Evolutionary conservation across 495 filamentous ascomycete genomes (phyloP).

Genomic region (Schizothecium vesticola): DNA sequence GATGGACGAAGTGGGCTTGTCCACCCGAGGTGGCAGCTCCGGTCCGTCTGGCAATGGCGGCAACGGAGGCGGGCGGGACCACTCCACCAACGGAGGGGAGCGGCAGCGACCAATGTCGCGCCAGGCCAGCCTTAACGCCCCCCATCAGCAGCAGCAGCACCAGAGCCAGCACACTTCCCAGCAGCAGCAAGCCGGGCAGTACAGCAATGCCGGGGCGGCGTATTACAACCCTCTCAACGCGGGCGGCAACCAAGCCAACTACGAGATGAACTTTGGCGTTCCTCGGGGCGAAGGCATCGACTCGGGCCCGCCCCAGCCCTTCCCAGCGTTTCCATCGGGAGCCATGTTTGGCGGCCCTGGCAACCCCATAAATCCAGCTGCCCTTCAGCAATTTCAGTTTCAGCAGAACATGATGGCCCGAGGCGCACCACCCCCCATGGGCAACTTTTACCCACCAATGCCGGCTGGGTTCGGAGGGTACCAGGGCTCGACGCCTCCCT

Average conservation of each 20-base stretch:
- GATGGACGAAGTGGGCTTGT: constrained; percentile 94
- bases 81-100: constrained; percentile 41
- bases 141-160: constrained; percentile 18
- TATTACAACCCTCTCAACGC: constrained; percentile 42
- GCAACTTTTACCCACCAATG: constrained; percentile 46
- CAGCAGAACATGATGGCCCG: constrained; percentile 54
- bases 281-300: constrained; percentile 56
- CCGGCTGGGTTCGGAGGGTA: constrained; percentile 45
- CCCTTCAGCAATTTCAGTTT: constrained; percentile 52
- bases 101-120: constrained; percentile 52
- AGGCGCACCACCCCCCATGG: constrained; percentile 41
- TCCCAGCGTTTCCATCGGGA: constrained; percentile 44
- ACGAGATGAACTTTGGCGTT: constrained; percentile 45
- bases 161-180: constrained; percentile 14
- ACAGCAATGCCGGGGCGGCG: constrained; percentile 17
- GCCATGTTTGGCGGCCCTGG: constrained; percentile 48
- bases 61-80: constrained; percentile 40
- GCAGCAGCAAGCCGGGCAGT: constrained; percentile 30
- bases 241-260: constrained; percentile 27
- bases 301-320: constrained; percentile 46
- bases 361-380: constrained; percentile 45
- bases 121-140: constrained; percentile 40
- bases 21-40: constrained; percentile 40
- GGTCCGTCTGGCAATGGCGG: constrained; percentile 11
- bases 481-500: constrained; percentile 37